Base-by-base conservation (phyloP, 257 asterid genomes). In the Rubia yunnanensis region DNA sequence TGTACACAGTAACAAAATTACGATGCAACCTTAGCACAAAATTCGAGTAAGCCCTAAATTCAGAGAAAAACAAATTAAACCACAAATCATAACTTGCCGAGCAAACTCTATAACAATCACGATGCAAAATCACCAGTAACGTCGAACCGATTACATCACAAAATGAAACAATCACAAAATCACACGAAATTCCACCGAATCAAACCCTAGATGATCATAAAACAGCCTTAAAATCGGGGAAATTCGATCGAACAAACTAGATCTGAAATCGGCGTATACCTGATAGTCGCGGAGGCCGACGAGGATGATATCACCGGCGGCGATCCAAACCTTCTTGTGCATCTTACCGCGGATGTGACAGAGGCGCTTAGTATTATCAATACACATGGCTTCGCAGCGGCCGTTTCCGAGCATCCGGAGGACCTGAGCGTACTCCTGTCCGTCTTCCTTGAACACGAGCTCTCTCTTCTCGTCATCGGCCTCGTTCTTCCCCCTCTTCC, bases 261-360 rank as follows among this genome's bases (percentile, higher is more conserved):
- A 44, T 44, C 52, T 44, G 22, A 53, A 30, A 54, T 10, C 0
- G 23, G 48, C 46, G 0, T 30, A 0, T 77, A 76, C 98, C 80
- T 92, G 98, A 73, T 89, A 92, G 48, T 92, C 96, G 27, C 98
- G 96, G 46, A 92, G 95, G 13, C 96, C 96, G 49, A 92, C 98
- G 73, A 92, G 98, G 63, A 92, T 79, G 52, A 92, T 92, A 61
- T 92, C 98, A 9, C 96, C 98, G 72, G 96, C 95, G 50, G 95
- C 95, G 67, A 92, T 92, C 96, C 96, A 92, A 48, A 92, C 96
- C 68, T 92, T 92, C 76, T 92, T 92, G 69, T 92, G 98, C 98
- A 92, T 85, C 88, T 89, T 92, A 9, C 98, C 98, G 13, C 98
- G 86, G 65, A 92, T 89, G 66, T 92, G 98, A 78, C 92, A 92